phyloP scores from a whole-genome alignment of 768 basidiomycete genomes.

The Pulveroboletus frians region DNA sequence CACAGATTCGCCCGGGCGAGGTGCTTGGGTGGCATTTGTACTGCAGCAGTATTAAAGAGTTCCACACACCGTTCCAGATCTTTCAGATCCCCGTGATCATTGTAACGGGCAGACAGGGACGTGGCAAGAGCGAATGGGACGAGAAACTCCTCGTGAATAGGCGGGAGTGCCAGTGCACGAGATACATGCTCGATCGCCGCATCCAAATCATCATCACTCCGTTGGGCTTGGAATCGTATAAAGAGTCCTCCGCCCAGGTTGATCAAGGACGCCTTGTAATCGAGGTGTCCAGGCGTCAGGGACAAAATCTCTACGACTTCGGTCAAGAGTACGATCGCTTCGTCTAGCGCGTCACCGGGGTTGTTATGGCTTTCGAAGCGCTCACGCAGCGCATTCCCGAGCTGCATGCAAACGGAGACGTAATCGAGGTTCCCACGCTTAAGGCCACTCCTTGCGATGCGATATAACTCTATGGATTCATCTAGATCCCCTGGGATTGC shows the following conservation, averaged over 20 bases:
- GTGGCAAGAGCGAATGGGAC: constrained; percentile 7
- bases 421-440: constrained; percentile 7
- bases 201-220: constrained; percentile 11
- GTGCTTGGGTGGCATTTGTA: constrained; percentile 14
- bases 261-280: constrained; percentile 5
- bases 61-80: constrained; percentile 17
- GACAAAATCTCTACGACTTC: constrained; percentile 16
- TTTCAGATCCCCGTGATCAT: background rate
- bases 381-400: constrained; percentile 13
- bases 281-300: background rate
- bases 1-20: background rate
- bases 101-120: constrained; percentile 9
- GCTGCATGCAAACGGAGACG: constrained; percentile 8
- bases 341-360: constrained; percentile 17
- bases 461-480: constrained; percentile 18
- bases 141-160: constrained; percentile 2
- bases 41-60: constrained; percentile 6
- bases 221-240: constrained; percentile 13
- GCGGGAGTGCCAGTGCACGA: constrained; percentile 9
- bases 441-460: constrained; percentile 9
- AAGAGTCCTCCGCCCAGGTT: constrained; percentile 13
- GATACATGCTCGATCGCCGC: constrained; percentile 11
- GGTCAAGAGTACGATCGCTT: constrained; percentile 20
- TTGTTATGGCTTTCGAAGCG: constrained; percentile 6
- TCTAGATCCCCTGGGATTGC: constrained; percentile 16